Base-by-base conservation (phyloP, 2,329 filamentous ascomycete genomes). In the Curvularia sp. region DNA sequence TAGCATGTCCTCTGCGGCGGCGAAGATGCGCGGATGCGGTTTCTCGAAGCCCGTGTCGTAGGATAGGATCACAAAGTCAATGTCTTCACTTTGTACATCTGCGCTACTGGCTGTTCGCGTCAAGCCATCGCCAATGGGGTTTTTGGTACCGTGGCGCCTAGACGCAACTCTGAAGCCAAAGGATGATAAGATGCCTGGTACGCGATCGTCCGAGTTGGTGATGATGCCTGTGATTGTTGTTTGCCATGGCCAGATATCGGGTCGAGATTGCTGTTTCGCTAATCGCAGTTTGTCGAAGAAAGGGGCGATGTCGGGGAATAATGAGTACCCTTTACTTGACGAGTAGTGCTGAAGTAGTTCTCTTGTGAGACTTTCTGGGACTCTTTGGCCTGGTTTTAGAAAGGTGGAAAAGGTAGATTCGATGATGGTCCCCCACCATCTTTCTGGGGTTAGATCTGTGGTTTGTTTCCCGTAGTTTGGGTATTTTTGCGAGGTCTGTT, bases 361-460 rank as follows among this genome's bases (percentile, higher is more conserved):
- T 2, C 80, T 78, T 0, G 81, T 79, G 7, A 89, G 77, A 0
- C 75, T 73, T 2, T 71, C 47, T 0, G 83, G 84, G 0, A 86
- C 64, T 1, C 74, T 38, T 52, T 79, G 64, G 12, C 58, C 60
- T 30, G 61, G 55, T 32, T 59, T 60, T 1, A 76, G 57, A 49
- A 74, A 75, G 0, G 66, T 65, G 1, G 64, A 53, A 50, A 75
- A 74, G 0, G 86, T 87, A 6, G 79, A 78, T 41, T 75, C 71
- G 49, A 88, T 86, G 8, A 88, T 86, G 68, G 84, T 83, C 5
- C 79, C 80, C 86, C 86, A 89, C 87, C 87, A 89, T 60, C 73
- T 76, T 36, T 81, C 77, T 0, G 85, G 78, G 7, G 80, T 80
- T 65, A 88, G 77, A 1, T 80, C 81, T 27, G 13, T 5, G 5